Conservation (phyloP, 192 early-diverging fungal genomes). For the Linnemannia exigua region DNA sequence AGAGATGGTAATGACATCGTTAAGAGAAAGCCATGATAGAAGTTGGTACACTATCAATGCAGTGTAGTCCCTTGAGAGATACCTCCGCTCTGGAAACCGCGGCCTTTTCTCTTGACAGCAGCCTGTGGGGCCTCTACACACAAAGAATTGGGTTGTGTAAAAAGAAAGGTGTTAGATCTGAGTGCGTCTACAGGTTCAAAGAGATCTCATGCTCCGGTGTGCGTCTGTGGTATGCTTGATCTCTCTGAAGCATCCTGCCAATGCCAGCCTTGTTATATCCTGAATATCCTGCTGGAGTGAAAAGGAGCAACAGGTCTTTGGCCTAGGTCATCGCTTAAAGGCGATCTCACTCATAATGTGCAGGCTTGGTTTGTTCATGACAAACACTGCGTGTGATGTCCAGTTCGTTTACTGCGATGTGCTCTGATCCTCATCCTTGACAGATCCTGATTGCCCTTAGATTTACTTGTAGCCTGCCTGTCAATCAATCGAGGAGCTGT, state of each 20-base stretch:
- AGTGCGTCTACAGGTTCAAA: background rate
- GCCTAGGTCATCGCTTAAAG: background rate
- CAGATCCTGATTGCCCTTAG: background rate
- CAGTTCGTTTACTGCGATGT: background rate
- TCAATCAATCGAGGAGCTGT: background rate
- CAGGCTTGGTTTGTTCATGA: background rate
- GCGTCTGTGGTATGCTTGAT: background rate
- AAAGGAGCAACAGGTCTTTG: background rate
- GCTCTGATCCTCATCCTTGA: background rate
- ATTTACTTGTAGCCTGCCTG: background rate
- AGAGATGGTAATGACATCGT: background rate
- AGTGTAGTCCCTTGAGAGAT: background rate
- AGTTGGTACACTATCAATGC: background rate
- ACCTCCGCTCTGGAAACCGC: slow-evolving; percentile 59
- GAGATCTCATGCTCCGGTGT: background rate
- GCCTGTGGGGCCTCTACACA: slow-evolving; percentile 42
- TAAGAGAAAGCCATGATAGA: background rate
- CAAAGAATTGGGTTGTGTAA: background rate
- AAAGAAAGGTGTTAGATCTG: background rate
- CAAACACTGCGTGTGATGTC: background rate
- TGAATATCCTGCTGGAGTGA: background rate
- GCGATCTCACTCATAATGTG: background rate
- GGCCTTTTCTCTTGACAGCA: slow-evolving; percentile 58
- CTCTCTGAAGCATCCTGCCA: background rate
- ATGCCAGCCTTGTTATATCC: background rate